Conservation (phyloP, 352 stramenopile genomes). For the Lagenidium sp. region DNA sequence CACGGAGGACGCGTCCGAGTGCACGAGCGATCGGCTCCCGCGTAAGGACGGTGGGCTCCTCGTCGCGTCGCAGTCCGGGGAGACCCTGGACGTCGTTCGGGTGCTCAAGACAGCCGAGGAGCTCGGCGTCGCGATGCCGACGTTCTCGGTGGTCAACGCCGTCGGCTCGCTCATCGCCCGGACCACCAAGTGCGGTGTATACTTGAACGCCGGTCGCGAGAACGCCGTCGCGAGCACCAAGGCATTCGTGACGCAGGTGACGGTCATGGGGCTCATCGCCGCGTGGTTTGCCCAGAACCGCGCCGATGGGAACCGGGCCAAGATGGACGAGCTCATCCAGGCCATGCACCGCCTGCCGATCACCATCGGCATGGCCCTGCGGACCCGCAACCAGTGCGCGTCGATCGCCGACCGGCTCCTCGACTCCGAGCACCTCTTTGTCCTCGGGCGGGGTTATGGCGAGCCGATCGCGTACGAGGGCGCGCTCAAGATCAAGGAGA, state of each 20-base stretch:
- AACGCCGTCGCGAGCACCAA: constrained; percentile 98
- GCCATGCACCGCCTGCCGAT: constrained; percentile 96
- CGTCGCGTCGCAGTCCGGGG: constrained; percentile 96
- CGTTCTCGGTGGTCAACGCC: constrained; percentile 95
- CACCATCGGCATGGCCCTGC: constrained; percentile 96
- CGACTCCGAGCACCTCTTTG: constrained; percentile 92
- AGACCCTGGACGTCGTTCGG: constrained; percentile 97
- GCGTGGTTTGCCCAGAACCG: constrained; percentile 90
- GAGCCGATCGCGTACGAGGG: constrained; percentile 96
- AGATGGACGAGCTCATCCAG: constrained; percentile 89
- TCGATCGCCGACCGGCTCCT: constrained; percentile 84
- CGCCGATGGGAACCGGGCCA: constrained; percentile 68
- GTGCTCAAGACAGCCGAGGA: constrained; percentile 88
- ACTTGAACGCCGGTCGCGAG: constrained; percentile 97
- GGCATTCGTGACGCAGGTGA: constrained; percentile 97
- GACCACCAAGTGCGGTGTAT: constrained; percentile 92
- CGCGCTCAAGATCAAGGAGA: constrained; percentile 99
- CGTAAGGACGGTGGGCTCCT: constrained; percentile 87
- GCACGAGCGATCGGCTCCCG: constrained; percentile 82
- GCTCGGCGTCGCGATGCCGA: constrained; percentile 51
- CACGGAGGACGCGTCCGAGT: constrained; percentile 90
- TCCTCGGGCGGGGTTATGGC: constrained; percentile 91
- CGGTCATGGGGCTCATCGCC: constrained; percentile 86
- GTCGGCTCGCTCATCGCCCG: constrained; percentile 97
- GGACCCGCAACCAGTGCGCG: constrained; percentile 88